Percentiles rank a stretch among this genome's conserved stretches.
These are phyloP conservation scores for Perkinsus olseni DNA, from an alignment of 169 alveolate species.

Conservation along the genomic window DNA sequence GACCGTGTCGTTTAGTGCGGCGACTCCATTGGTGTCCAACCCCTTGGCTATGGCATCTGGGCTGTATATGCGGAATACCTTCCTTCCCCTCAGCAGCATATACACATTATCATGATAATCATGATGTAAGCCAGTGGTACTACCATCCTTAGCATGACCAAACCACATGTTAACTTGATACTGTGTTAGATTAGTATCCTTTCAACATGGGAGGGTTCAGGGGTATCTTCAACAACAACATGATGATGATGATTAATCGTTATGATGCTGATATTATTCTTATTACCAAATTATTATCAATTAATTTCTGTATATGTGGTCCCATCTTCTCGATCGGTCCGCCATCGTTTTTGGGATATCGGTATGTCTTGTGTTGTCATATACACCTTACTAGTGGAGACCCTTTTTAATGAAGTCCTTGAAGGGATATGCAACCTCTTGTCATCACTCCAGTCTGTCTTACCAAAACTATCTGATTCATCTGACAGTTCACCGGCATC, in stretches of 20 bases:
- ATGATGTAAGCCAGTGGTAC: slow-evolving; percentile 35
- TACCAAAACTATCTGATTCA: not conserved
- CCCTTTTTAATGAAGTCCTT: not conserved
- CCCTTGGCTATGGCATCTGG: not conserved
- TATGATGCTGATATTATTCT: not conserved
- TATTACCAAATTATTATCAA: not conserved
- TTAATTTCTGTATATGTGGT: not conserved
- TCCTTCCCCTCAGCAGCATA: slow-evolving; percentile 21
- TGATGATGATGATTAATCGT: not conserved
- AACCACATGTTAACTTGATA: slow-evolving; percentile 34
- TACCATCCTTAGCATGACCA: slow-evolving; percentile 18
- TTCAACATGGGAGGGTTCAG: not conserved
- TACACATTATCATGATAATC: slow-evolving; percentile 36
- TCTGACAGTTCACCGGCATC: too few species aligned
- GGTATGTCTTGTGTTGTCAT: not conserved
- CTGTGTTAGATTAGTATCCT: not conserved
- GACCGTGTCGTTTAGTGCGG: not conserved
- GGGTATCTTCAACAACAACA: not conserved
- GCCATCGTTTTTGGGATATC: not conserved
- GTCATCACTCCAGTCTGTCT: not conserved
- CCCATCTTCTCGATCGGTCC: not conserved
- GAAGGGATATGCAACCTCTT: not conserved
- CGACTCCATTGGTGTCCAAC: not conserved
- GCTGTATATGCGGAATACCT: slow-evolving; percentile 22
- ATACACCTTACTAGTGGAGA: not conserved